These are phyloP conservation scores for Tolypocladium guangdongense DNA, from an alignment of 2,329 filamentous ascomycete species.

Conservation along the genomic window DNA sequence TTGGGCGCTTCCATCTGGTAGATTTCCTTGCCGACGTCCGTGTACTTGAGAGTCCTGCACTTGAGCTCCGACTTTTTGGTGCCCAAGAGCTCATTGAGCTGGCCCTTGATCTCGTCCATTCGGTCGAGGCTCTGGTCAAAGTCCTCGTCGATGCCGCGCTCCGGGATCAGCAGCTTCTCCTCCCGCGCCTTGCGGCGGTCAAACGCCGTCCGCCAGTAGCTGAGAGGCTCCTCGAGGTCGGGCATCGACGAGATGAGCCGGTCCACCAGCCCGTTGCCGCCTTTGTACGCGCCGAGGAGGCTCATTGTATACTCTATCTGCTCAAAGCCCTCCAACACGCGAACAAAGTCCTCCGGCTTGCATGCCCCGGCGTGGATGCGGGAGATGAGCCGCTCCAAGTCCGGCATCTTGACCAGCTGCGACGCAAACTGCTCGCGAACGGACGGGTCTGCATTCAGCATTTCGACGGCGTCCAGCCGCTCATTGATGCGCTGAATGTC, in stretches of 20 bases:
- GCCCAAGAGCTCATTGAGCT: constrained; percentile 61
- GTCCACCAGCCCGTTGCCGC: constrained; percentile 75
- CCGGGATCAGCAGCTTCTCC: constrained; percentile 73
- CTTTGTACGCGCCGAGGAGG: constrained; percentile 60
- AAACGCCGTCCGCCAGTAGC: constrained; percentile 87
- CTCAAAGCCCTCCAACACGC: constrained; percentile 90
- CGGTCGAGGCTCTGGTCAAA: constrained; percentile 75
- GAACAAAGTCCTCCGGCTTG: constrained; percentile 83
- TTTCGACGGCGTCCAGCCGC: constrained; percentile 84
- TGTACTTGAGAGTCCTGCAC: constrained; percentile 61
- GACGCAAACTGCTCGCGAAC: constrained; percentile 81
- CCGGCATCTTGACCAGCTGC: constrained; percentile 82
- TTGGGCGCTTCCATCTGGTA: constrained; percentile 93
- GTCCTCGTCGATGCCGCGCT: constrained; percentile 78
- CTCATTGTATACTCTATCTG: constrained; percentile 93
- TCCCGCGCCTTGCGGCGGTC: constrained; percentile 71
- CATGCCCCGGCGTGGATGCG: constrained; percentile 89
- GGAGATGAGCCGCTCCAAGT: constrained; percentile 87
- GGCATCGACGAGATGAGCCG: constrained; percentile 80
- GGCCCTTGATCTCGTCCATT: constrained; percentile 64
- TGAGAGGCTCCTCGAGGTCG: constrained; percentile 60
- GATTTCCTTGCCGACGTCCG: constrained; percentile 90
- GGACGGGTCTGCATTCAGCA: constrained; percentile 71
- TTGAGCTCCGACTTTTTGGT: constrained; percentile 63
- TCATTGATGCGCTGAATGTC: constrained; percentile 85